These are phyloP conservation scores for Nigrospora osmanthi DNA, from an alignment of 2,329 filamentous ascomycete species.

Conservation along the genomic window DNA sequence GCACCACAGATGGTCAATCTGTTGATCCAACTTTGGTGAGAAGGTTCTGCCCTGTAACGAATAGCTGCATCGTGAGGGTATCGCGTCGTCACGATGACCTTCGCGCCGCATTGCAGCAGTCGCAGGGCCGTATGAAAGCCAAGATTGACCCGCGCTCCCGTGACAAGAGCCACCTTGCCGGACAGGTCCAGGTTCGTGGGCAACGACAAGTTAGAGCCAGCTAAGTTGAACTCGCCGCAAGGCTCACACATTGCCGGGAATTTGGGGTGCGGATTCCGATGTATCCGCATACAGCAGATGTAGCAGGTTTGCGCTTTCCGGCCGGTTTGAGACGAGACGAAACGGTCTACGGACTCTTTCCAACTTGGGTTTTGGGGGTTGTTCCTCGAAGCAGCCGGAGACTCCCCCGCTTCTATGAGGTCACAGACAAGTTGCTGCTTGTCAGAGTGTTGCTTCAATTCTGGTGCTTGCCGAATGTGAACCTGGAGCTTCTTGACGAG, in stretches of 20 bases:
- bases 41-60: slow-evolving; percentile 15
- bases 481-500: background rate
- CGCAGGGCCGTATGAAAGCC: slow-evolving; percentile 23
- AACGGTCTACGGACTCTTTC: background rate
- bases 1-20: slow-evolving; percentile 19
- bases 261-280: slow-evolving; percentile 7
- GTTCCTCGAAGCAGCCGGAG: too few species aligned
- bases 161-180: slow-evolving; percentile 22
- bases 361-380: too few species aligned
- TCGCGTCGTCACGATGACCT: slow-evolving; percentile 25
- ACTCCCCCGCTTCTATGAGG: too few species aligned
- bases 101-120: slow-evolving; percentile 24
- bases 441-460: too few species aligned
- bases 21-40: slow-evolving; percentile 11
- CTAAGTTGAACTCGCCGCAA: slow-evolving; percentile 25
- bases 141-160: slow-evolving; percentile 25
- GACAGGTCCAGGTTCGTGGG: slow-evolving; percentile 17
- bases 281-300: slow-evolving; percentile 19
- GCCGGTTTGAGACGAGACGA: background rate
- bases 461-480: too few species aligned
- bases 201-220: slow-evolving; percentile 16
- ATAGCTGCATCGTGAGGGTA: slow-evolving; percentile 24
- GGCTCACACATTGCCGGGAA: slow-evolving; percentile 20
- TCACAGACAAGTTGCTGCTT: too few species aligned
- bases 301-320: slow-evolving; percentile 15